Percentiles rank a stretch among this genome's conserved stretches.
Conservation (phyloP, 1,284 basidiomycete species). For the Amylostereum areolatum region DNA sequence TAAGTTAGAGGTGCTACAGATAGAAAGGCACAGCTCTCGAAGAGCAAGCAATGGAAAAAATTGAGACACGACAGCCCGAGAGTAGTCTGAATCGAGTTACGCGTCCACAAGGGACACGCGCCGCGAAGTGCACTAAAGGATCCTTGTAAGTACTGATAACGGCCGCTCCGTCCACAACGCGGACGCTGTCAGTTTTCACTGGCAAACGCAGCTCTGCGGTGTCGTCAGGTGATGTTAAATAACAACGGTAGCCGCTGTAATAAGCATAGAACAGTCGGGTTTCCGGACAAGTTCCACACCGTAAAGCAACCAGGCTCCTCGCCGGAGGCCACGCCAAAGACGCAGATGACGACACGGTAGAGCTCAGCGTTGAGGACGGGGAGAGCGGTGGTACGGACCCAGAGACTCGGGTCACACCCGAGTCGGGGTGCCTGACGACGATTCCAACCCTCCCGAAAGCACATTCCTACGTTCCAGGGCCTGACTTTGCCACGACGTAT, state of each 20-base stretch:
- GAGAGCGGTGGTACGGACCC: slow-evolving; percentile 1
- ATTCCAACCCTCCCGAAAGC: neutral
- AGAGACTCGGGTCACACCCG: slow-evolving; percentile 7
- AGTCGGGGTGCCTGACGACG: neutral
- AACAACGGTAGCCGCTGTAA: neutral
- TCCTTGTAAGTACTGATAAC: slow-evolving; percentile 3
- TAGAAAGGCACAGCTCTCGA: slow-evolving; percentile 7
- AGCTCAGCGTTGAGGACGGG: too few species aligned
- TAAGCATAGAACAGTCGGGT: neutral
- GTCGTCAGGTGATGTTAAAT: neutral
- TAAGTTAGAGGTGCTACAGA: too few species aligned
- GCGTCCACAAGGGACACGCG: slow-evolving; percentile 8
- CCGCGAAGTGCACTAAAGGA: slow-evolving; percentile 25
- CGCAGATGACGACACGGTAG: too few species aligned
- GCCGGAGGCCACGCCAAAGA: too few species aligned
- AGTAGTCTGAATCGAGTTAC: slow-evolving; percentile 29
- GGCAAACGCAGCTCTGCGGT: slow-evolving; percentile 1
- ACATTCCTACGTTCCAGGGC: neutral
- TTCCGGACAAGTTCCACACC: too few species aligned
- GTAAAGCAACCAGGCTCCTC: too few species aligned
- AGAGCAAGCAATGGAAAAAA: slow-evolving; percentile 16
- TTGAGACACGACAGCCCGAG: slow-evolving; percentile 18
- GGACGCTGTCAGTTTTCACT: slow-evolving; percentile 1
- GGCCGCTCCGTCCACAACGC: slow-evolving; percentile 5
- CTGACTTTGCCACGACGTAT: slow-evolving; percentile 1